phyloP scores from a whole-genome alignment of 2,329 filamentous ascomycete species.

The Samsoniella hepiali region DNA sequence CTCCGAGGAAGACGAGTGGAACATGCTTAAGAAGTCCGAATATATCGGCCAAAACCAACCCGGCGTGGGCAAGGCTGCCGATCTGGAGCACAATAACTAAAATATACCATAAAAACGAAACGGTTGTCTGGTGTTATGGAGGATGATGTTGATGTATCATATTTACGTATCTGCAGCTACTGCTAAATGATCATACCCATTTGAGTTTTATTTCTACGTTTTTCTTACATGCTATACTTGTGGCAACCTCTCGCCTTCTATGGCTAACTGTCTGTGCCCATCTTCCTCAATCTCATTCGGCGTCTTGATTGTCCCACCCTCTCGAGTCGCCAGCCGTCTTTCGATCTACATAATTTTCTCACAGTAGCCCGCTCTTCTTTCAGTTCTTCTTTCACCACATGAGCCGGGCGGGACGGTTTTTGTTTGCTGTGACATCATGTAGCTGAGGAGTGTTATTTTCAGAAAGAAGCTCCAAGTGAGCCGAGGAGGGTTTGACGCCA shows the following conservation, averaged over 20 bases:
- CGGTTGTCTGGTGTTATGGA: neutral
- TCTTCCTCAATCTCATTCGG: neutral
- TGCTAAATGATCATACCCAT: constrained; percentile 16
- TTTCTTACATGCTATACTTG: neutral
- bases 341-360: neutral
- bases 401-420: too few relatives aligned
- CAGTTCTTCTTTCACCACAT: too few relatives aligned
- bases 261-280: neutral
- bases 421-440: neutral
- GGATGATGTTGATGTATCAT: constrained; percentile 13
- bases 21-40: constrained; percentile 52
- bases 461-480: too few relatives aligned
- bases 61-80: constrained; percentile 27
- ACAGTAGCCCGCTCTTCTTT: neutral
- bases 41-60: constrained; percentile 41
- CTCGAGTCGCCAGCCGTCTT: neutral
- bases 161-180: constrained; percentile 3
- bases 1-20: constrained; percentile 64
- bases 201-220: neutral
- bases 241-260: neutral
- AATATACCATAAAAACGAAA: neutral
- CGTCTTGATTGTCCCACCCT: neutral
- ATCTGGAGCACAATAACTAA: constrained; percentile 10
- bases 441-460: too few relatives aligned
- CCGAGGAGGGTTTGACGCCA: too few relatives aligned